phyloP scores from a whole-genome alignment of 2,329 filamentous ascomycete genomes.

The Falciphora oryzae region DNA sequence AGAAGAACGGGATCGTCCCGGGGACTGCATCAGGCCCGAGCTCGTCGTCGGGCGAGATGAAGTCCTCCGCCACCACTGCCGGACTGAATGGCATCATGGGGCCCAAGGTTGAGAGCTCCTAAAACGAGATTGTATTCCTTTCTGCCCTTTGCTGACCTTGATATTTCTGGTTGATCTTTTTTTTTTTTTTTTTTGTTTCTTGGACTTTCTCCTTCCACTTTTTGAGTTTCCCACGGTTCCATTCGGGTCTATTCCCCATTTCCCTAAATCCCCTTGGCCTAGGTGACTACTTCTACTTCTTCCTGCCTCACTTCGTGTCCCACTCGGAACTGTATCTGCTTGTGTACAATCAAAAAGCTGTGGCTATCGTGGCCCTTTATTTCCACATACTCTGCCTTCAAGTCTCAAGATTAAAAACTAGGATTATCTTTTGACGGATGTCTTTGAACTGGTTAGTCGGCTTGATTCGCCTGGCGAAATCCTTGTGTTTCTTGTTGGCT shows the following conservation, averaged over 20 bases:
- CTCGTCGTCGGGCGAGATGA: constrained; percentile 45
- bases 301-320: background rate
- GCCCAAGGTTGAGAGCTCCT: constrained; percentile 39
- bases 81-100: constrained; percentile 41
- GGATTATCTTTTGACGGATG: background rate
- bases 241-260: background rate
- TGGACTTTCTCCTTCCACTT: background rate
- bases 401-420: background rate
- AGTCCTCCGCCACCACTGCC: constrained; percentile 41
- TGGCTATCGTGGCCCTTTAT: background rate
- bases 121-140: constrained; percentile 2
- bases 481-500: background rate
- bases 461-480: too few relatives aligned
- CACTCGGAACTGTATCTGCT: background rate
- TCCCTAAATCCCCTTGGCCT: background rate
- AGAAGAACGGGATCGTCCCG: constrained; percentile 46
- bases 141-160: background rate
- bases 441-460: background rate
- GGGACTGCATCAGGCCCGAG: constrained; percentile 36
- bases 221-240: background rate
- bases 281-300: background rate
- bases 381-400: background rate
- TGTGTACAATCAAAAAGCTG: background rate
- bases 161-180: background rate
- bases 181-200: constrained; percentile 1